A percentile compares a stretch with the other conserved stretches of the same genome.
These are phyloP conservation scores for Coemansia sp. DNA, from an alignment of 192 early-diverging fungal genomes.

Conservation along the genomic window DNA sequence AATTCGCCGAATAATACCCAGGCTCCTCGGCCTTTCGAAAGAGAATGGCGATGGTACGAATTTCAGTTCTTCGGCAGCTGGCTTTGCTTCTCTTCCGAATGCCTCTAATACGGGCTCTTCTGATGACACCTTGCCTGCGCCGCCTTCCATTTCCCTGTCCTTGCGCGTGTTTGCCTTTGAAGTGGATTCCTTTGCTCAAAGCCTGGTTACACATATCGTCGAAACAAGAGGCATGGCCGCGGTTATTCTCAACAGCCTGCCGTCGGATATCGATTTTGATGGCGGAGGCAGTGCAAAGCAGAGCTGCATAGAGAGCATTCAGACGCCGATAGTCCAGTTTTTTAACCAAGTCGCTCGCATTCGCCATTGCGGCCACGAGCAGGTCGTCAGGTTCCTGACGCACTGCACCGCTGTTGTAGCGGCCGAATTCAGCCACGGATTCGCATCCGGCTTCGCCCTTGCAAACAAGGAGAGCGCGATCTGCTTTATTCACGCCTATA, in stretches of 20 bases:
- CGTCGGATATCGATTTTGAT: constrained; percentile 7
- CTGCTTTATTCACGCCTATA: constrained; percentile 24
- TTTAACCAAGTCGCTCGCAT: constrained; percentile 20
- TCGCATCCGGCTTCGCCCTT: background rate
- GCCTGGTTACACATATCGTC: constrained; percentile 23
- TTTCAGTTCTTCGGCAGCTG: background rate
- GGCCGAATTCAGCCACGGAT: constrained; percentile 13
- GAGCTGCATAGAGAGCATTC: constrained; percentile 2
- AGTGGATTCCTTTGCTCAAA: constrained; percentile 37
- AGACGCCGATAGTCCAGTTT: constrained; percentile 17
- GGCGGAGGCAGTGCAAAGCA: background rate
- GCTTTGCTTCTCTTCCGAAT: too few relatives aligned
- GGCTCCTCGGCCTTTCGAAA: constrained; percentile 15
- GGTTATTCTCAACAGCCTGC: constrained; percentile 24
- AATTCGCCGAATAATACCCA: constrained; percentile 11
- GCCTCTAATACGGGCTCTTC: too few relatives aligned
- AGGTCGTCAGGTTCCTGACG: constrained; percentile 21
- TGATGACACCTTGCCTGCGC: background rate
- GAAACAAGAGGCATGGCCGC: constrained; percentile 9
- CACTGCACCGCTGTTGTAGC: constrained; percentile 16
- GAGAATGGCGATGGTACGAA: background rate
- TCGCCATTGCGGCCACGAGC: constrained; percentile 35
- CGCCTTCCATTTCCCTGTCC: constrained; percentile 8
- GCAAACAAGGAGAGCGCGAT: constrained; percentile 28
- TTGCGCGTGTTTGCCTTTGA: constrained; percentile 28